Base-by-base conservation (phyloP, 2,329 filamentous ascomycete species). In the Cadophora sp. region DNA sequence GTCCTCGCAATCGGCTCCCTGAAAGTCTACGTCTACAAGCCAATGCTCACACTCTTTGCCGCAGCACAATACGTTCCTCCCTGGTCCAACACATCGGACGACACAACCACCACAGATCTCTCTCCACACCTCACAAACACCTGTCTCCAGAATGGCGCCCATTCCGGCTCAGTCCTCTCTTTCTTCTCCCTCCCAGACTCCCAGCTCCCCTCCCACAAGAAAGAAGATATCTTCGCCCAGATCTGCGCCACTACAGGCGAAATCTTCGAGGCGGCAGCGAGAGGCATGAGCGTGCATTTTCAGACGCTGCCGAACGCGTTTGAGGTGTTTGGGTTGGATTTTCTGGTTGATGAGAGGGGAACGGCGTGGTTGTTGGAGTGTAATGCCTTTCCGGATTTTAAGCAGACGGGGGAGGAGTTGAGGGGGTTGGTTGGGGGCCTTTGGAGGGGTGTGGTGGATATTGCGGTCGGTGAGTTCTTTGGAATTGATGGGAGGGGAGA, bases 351-450 rank as follows among this genome's bases (percentile, higher is more conserved):
- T 75, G 84, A 78, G 0, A 75, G 78, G 9, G 90, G 88, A 0
- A 84, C 76, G 3, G 87, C 89, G 3, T 97, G 90, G 89, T 79
- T 99, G 76, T 82, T 99, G 66, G 96, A 99, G 82, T 87, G 97
- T 37, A 99, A 99, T 82, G 93, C 95, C 0, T 99, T 97, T 80
- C 96, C 96, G 11, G 96, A 99, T 81, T 98, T 98, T 77, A 89
- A 87, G 76, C 95, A 98, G 86, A 97, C 94, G 19, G 96, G 96
- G 0, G 85, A 86, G 8, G 90, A 92, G 66, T 80, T 97, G 72
- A 88, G 85, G 77, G 86, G 82, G 0, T 80, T 98, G 50, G 90
- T 99, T 27, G 86, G 83, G 24, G 91, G 89, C 8, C 84, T 99
- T 73, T 96, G 97, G 84, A 85, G 88, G 74, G 91, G 88, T 12